Evolutionary conservation across 306 rosid genomes (phyloP).

Genomic region (Corylus americana): DNA sequence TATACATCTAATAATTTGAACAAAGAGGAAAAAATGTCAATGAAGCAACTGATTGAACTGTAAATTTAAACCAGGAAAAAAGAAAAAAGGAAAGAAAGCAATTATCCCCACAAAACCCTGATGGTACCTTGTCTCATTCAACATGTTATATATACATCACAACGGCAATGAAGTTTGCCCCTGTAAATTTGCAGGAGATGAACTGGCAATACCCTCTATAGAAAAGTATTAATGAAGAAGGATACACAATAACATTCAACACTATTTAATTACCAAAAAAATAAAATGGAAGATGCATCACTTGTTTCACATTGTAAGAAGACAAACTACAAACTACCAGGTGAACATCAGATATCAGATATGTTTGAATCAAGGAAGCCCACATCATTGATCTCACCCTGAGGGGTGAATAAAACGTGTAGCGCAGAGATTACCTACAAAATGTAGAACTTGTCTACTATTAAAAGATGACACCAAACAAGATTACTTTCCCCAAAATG

Average conservation of each 20-base stretch:
- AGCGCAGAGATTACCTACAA: conserved; percentile 46
- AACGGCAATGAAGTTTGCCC: conserved; percentile 80
- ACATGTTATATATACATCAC: conserved; percentile 84
- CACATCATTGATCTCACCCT: conserved; percentile 48
- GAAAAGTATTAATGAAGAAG: conserved; percentile 39
- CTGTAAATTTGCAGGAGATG: conserved; percentile 64
- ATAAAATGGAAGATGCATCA: conserved; percentile 28
- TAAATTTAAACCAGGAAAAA: conserved; percentile 31
- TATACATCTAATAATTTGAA: conserved; percentile 21
- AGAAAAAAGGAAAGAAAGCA: conserved; percentile 39
- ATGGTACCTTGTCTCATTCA: conserved; percentile 82
- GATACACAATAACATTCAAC: conserved; percentile 38
- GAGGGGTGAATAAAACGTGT: conserved; percentile 47
- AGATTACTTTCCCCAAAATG: conserved; percentile 39
- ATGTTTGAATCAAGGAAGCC: conserved; percentile 46
- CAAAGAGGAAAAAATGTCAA: conserved; percentile 16
- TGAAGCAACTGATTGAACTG: conserved; percentile 34
- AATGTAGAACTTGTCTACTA: conserved; percentile 41
- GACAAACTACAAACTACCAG: conserved; percentile 44
- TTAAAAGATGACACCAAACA: conserved; percentile 41
- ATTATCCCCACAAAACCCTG: conserved; percentile 61
- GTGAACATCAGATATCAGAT: conserved; percentile 41
- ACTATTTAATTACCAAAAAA: conserved; percentile 18
- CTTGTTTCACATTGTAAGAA: conserved; percentile 31
- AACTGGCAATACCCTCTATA: conserved; percentile 57